These are phyloP conservation scores for Apiotrichum sp. DNA, from an alignment of 1,284 basidiomycete species.

Conservation along the genomic window DNA sequence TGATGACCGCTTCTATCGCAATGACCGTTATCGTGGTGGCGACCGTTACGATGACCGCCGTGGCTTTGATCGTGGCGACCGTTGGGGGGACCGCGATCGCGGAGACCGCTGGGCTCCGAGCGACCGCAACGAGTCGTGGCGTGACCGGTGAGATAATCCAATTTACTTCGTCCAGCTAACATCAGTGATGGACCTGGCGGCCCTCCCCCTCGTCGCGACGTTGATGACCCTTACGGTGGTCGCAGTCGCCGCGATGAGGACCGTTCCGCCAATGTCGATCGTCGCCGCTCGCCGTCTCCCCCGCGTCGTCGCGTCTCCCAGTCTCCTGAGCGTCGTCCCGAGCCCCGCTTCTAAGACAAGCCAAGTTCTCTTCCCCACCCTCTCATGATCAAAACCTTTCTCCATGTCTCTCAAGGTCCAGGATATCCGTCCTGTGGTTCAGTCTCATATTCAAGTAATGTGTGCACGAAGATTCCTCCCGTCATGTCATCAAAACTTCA, in stretches of 20 bases:
- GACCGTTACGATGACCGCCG: constrained; percentile 21
- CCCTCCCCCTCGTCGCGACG: constrained; percentile 16
- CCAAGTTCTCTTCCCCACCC: background rate
- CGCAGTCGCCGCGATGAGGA: constrained; percentile 31
- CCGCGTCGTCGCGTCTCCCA: constrained; percentile 25
- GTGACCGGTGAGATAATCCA: constrained; percentile 16
- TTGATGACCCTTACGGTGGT: constrained; percentile 36
- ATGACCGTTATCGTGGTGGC: constrained; percentile 38
- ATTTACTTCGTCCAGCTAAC: background rate
- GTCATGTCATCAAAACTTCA: background rate
- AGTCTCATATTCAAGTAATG: background rate
- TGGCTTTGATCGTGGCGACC: constrained; percentile 41
- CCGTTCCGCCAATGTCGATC: constrained; percentile 10
- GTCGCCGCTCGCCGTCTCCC: constrained; percentile 17
- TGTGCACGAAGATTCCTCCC: background rate
- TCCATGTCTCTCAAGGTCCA: background rate
- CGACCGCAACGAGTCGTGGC: constrained; percentile 27
- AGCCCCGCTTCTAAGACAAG: background rate
- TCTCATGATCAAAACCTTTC: background rate
- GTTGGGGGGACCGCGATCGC: constrained; percentile 10
- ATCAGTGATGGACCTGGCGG: constrained; percentile 9
- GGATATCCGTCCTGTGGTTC: background rate
- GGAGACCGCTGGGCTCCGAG: constrained; percentile 23
- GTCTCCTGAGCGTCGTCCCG: constrained; percentile 35
- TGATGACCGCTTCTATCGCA: constrained; percentile 43